A percentile compares a stretch with the other conserved stretches of the same genome.
Evolutionary conservation across 2,329 filamentous ascomycete genomes (phyloP).

Genomic region (Aspergillus quadricinctus): DNA sequence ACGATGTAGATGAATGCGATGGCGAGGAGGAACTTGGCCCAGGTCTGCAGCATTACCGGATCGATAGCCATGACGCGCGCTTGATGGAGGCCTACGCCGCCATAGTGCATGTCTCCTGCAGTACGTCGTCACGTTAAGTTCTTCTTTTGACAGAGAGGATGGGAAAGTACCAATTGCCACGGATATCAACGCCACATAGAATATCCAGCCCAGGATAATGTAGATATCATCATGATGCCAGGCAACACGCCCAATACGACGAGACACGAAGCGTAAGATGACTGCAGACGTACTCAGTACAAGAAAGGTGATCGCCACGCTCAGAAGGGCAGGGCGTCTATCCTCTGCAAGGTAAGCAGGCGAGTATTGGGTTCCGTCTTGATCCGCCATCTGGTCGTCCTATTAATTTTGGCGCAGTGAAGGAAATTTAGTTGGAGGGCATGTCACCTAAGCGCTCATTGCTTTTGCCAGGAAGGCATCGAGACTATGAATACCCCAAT

Average conservation of each 20-base stretch:
- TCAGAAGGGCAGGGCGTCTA: neutral
- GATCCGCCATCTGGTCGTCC: neutral
- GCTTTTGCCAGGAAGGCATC: neutral
- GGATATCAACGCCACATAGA: neutral
- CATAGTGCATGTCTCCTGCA: neutral
- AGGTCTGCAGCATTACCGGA: neutral
- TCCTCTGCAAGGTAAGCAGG: neutral
- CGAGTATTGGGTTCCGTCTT: neutral
- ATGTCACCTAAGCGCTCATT: neutral
- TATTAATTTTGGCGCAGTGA: neutral
- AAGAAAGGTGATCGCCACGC: neutral
- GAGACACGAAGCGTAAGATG: conserved; percentile 1
- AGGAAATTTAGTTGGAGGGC: neutral
- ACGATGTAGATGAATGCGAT: conserved; percentile 3
- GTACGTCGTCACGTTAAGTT: neutral
- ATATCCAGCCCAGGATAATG: neutral
- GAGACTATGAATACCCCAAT: neutral
- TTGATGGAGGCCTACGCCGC: conserved; percentile 5
- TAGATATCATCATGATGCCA: conserved; percentile 3
- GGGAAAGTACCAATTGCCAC: neutral
- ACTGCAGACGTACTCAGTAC: conserved; percentile 1
- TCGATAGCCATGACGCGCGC: neutral
- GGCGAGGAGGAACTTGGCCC: conserved; percentile 1
- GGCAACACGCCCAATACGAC: neutral
- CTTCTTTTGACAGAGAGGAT: neutral